Evolutionary conservation across 345 rosid genomes (phyloP), one percentile per base, ranked within the genome.

Genomic region (Sisymbrium altissimum): DNA sequence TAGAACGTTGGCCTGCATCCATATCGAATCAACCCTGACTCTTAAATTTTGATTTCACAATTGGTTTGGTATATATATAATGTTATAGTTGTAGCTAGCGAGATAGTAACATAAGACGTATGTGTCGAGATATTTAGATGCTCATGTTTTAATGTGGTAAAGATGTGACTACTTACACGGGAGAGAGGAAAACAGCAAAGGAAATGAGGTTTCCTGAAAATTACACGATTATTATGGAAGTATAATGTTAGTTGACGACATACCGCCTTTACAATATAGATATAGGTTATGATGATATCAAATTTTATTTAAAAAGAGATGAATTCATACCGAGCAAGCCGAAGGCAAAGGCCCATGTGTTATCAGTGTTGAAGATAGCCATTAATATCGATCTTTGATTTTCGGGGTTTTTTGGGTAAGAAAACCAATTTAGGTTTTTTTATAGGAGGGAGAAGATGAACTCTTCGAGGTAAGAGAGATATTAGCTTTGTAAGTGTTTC

Each of bases 181-280:
- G 97, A 12, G 96, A 81, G 53, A 91, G 88, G 76, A 81, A 87
- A 56, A 84, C 88, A 72, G 78, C 71, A 71, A 81, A 80, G 35
- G 93, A 89, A 75, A 84, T 68, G 60, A 91, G 62, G 77, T 87
- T 91, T 57, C 97, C 97, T 87, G 72, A 32, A 79, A 58, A 41
- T 19, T 14, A 69, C 5, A 71, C 33, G 60, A 60, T 64, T 14
- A 18, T 9, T 14, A 66, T 3, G 44, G 44, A 64, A 57, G 7
- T 35, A 56, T 23, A 52, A 21, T 36, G 38, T 44, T 57, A 55
- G 13, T 30, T 61, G 11, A 52, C 41, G 56, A 52, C 32, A 66
- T 21, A 72, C 11, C 7, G 36, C 25, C 9, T 73, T 54, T 57
- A 30, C 13, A n/a, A 41, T 52, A 29, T 50, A 35, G 48, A n/a